Conservation (phyloP, 1,284 basidiomycete species). For the Ustilago esculenta region DNA sequence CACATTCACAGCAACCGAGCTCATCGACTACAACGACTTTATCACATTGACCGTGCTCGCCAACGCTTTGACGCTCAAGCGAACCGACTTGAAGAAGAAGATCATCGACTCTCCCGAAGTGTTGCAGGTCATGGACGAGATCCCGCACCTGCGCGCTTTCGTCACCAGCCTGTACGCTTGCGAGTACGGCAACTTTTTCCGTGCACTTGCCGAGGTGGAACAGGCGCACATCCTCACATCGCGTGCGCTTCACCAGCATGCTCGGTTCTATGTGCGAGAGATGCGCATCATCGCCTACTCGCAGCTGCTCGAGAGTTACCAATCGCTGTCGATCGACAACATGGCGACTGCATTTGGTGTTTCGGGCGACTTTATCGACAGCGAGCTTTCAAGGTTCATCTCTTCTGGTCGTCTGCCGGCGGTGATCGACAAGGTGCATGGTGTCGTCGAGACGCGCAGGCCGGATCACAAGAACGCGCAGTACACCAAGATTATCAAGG, state of each 20-base stretch:
- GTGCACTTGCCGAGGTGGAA: conserved; percentile 85
- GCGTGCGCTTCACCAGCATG: conserved; percentile 83
- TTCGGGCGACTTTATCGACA: conserved; percentile 84
- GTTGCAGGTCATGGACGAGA: conserved; percentile 68
- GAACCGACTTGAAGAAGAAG: conserved; percentile 92
- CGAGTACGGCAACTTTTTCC: conserved; percentile 93
- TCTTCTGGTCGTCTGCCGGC: conserved; percentile 87
- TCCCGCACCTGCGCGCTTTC: conserved; percentile 70
- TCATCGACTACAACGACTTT: conserved; percentile 90
- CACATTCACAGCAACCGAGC: conserved; percentile 92
- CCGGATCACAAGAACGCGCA: conserved; percentile 83
- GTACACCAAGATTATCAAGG: conserved; percentile 87
- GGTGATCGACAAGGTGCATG: conserved; percentile 88
- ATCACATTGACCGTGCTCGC: conserved; percentile 85
- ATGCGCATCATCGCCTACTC: conserved; percentile 95
- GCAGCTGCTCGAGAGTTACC: conserved; percentile 90
- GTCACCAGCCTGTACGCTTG: conserved; percentile 81
- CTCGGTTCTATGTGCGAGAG: conserved; percentile 90
- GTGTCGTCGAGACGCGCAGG: conserved; percentile 92
- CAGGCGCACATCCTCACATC: conserved; percentile 86
- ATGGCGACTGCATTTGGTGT: conserved; percentile 91
- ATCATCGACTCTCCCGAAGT: conserved; percentile 72
- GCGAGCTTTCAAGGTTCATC: conserved; percentile 90
- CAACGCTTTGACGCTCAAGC: conserved; percentile 79
- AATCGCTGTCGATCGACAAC: conserved; percentile 86